Base-by-base conservation (phyloP, 1,284 basidiomycete genomes). In the Rhodotorula mucilaginosa region DNA sequence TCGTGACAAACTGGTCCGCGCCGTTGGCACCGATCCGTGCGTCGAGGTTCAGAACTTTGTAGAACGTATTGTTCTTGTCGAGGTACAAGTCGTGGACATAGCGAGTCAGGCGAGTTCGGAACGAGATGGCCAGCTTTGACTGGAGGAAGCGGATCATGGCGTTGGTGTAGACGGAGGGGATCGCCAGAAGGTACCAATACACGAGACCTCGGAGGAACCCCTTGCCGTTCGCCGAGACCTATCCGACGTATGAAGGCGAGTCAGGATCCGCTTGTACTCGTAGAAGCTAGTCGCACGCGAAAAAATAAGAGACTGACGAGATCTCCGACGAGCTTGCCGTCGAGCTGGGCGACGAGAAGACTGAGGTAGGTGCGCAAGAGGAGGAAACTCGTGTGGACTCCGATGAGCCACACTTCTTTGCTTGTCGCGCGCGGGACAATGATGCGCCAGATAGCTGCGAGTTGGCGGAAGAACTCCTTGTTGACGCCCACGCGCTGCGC, bases 101-200 rank as follows among this genome's bases (percentile, higher is more conserved):
- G 57, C 93, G 88, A 0, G 93, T 95, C 48, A 99, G 84, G 15
- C 92, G 88, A 0, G 92, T 94, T 58, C 94, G 86, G 79, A 97
- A 87, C 8, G 88, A 86, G 19, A 97, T 85, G 0, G 93, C 88
- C 3, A 99, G 86, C 76, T 92, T 92, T n/a, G 90, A 88, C 82
- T 98, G 94, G 0, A 98, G 84, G 80, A 92, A 92, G 59, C 68
- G 54, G 64, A 74, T 75, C 92, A 98, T 95, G 2, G 92, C 89
- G 80, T 99, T 98, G 0, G 95, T 98, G 80, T 95, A 96, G 26
- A 93, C 95, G 78, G 91, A 93, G 0, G 96, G 95, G 39, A 98
- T 85, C 0, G 93, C 92, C 12, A 99, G 85, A 10, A 88, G 83
- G 79, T 96, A 97, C 95, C 95, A 98, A 70, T 93, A 84, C 0